A percentile compares a stretch with the other conserved stretches of the same genome.
phyloP scores from a whole-genome alignment of 768 basidiomycete species.

The Coprinellus micaceus region DNA sequence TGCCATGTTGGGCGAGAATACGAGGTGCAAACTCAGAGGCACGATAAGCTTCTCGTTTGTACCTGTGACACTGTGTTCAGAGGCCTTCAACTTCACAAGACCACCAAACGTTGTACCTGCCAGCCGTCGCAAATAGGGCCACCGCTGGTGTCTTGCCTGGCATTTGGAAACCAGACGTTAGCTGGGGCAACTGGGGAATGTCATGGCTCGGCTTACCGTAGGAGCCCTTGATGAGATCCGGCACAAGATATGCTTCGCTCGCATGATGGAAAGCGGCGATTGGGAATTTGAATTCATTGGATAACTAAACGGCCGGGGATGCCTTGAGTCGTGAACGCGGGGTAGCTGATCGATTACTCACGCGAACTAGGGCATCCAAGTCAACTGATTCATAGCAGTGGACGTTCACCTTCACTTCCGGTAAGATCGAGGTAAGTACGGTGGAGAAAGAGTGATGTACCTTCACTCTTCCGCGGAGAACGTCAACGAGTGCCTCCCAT shows the following conservation, averaged over 20 bases:
- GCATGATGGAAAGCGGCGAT: conserved; percentile 79
- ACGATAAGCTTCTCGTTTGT: conserved; percentile 80
- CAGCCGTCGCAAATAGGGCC: conserved; percentile 66
- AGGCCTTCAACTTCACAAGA: background rate
- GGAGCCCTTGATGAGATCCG: conserved; percentile 66
- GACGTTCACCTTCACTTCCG: conserved; percentile 42
- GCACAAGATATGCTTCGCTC: conserved; percentile 79
- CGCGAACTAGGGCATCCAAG: conserved; percentile 66
- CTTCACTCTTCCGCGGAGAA: conserved; percentile 74
- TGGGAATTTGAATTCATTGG: conserved; percentile 82
- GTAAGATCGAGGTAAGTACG: background rate
- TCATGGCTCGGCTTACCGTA: conserved; percentile 38
- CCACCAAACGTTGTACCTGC: conserved; percentile 23
- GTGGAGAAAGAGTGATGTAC: conserved; percentile 25
- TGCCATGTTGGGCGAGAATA: conserved; percentile 62
- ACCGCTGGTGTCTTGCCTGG: conserved; percentile 69
- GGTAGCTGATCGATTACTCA: conserved; percentile 30
- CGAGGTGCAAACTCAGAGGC: conserved; percentile 78
- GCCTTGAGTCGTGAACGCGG: background rate
- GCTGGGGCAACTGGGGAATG: background rate
- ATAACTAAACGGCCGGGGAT: conserved; percentile 43
- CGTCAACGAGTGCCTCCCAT: conserved; percentile 78
- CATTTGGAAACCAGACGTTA: background rate
- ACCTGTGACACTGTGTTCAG: conserved; percentile 30
- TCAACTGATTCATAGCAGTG: conserved; percentile 66